Percentiles rank a stretch among this genome's conserved stretches.
Evolutionary conservation across 2,329 filamentous ascomycete genomes (phyloP).

Genomic region (Cladosporium sp.): DNA sequence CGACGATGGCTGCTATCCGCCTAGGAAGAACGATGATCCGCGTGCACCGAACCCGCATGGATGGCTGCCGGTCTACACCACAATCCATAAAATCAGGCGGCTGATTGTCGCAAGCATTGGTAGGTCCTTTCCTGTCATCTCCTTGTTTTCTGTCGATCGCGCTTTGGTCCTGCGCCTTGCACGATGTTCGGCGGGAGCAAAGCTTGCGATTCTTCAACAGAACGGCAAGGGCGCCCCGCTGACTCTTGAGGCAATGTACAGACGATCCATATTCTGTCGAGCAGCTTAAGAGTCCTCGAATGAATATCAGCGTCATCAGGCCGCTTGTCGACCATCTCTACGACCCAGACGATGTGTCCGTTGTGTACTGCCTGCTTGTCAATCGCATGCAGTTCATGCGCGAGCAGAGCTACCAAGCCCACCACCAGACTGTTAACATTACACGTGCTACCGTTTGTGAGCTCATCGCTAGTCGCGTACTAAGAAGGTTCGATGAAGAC

Average conservation of each 20-base stretch:
- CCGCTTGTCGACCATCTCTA: slow-evolving; percentile 83
- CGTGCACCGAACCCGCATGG: slow-evolving; percentile 57
- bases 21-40: slow-evolving; percentile 39
- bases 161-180: slow-evolving; percentile 9
- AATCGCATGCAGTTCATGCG: slow-evolving; percentile 78
- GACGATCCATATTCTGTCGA: slow-evolving; percentile 69
- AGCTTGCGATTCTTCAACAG: slow-evolving; percentile 22
- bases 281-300: slow-evolving; percentile 75
- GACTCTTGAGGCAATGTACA: slow-evolving; percentile 26
- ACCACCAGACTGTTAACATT: slow-evolving; percentile 78
- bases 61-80: slow-evolving; percentile 71
- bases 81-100: slow-evolving; percentile 62
- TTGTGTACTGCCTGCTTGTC: slow-evolving; percentile 81
- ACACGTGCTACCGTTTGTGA: slow-evolving; percentile 79
- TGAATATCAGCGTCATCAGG: slow-evolving; percentile 77
- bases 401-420: slow-evolving; percentile 72
- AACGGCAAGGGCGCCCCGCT: slow-evolving; percentile 14
- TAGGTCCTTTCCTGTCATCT: slow-evolving; percentile 24
- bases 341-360: slow-evolving; percentile 74
- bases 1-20: slow-evolving; percentile 48
- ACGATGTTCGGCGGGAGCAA: slow-evolving; percentile 15
- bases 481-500: slow-evolving; percentile 77
- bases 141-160: background rate
- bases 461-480: slow-evolving; percentile 72
- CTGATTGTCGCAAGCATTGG: slow-evolving; percentile 50